Percentiles rank a stretch among this genome's conserved stretches.
phyloP scores from a whole-genome alignment of 495 filamentous ascomycete genomes.

The Daldinia vernicosa region DNA sequence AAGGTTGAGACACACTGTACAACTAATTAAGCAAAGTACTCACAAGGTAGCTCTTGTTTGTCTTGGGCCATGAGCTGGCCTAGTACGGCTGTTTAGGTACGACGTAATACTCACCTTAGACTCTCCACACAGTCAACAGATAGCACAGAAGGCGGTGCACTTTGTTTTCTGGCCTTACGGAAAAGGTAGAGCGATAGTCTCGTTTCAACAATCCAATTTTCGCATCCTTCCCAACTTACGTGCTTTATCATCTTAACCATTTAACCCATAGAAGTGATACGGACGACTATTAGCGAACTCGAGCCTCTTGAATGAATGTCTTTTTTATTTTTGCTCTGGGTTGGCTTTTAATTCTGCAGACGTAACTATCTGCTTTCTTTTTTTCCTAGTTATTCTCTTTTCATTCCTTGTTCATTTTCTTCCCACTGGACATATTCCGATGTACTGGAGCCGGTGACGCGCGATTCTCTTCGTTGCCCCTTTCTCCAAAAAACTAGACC shows the following conservation, averaged over 20 bases:
- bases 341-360: slow-evolving; percentile 37
- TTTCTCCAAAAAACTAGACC: slow-evolving; percentile 26
- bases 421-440: slow-evolving; percentile 44
- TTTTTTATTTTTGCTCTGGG: slow-evolving; percentile 33
- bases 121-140: slow-evolving; percentile 19
- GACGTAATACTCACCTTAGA: slow-evolving; percentile 3
- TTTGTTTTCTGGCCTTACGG: slow-evolving; percentile 7
- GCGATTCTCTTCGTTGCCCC: slow-evolving; percentile 30
- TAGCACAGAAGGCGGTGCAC: slow-evolving; percentile 24
- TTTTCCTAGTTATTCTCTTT: slow-evolving; percentile 14
- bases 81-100: slow-evolving; percentile 1
- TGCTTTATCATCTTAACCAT: slow-evolving; percentile 39
- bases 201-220: slow-evolving; percentile 43
- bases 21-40: background rate
- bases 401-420: slow-evolving; percentile 28
- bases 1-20: slow-evolving; percentile 21
- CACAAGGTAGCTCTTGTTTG: background rate
- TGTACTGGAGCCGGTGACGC: slow-evolving; percentile 42
- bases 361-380: slow-evolving; percentile 23
- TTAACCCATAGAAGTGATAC: slow-evolving; percentile 39
- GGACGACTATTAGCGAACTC: slow-evolving; percentile 31
- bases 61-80: background rate
- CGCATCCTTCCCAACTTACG: slow-evolving; percentile 28
- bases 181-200: slow-evolving; percentile 22
- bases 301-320: slow-evolving; percentile 32